A percentile compares a stretch with the other conserved stretches of the same genome.
Evolutionary conservation across 495 filamentous ascomycete species (phyloP).

Genomic region (Rostrohypoxylon terebratum): DNA sequence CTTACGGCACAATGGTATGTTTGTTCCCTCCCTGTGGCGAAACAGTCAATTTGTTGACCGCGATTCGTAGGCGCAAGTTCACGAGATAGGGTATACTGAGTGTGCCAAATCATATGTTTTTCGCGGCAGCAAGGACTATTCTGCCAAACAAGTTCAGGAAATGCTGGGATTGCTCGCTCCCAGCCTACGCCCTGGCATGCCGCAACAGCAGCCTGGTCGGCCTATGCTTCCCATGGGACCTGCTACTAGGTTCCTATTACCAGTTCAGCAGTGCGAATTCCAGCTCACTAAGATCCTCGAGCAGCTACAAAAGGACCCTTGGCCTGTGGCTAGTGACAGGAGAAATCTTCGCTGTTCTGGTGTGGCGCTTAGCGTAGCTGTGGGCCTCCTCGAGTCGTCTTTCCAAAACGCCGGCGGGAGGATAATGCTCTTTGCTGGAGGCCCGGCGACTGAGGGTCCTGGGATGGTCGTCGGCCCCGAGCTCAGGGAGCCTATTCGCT

Average conservation of each 20-base stretch:
- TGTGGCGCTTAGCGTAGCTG: slow-evolving; percentile 93
- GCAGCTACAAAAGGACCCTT: slow-evolving; percentile 96
- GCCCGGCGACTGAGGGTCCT: slow-evolving; percentile 94
- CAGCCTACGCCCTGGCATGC: slow-evolving; percentile 81
- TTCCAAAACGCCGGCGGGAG: slow-evolving; percentile 95
- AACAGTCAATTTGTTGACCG: slow-evolving; percentile 48
- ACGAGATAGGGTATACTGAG: slow-evolving; percentile 97
- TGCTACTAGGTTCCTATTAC: slow-evolving; percentile 90
- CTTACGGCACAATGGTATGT: slow-evolving; percentile 94
- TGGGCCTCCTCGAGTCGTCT: slow-evolving; percentile 90
- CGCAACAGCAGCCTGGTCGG: slow-evolving; percentile 75
- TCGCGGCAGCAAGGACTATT: slow-evolving; percentile 96
- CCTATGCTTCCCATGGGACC: slow-evolving; percentile 78
- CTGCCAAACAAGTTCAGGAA: slow-evolving; percentile 96
- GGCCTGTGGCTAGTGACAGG: slow-evolving; percentile 96
- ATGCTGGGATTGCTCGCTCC: slow-evolving; percentile 88
- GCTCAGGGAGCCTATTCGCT: slow-evolving; percentile 94
- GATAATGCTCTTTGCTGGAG: slow-evolving; percentile 98
- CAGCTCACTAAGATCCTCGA: slow-evolving; percentile 98
- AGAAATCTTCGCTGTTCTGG: slow-evolving; percentile 94
- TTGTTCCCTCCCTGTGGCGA: neutral
- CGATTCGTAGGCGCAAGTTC: slow-evolving; percentile 81
- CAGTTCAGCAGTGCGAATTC: slow-evolving; percentile 96
- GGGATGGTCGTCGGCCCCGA: slow-evolving; percentile 98
- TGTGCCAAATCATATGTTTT: slow-evolving; percentile 99